Evolutionary conservation across 495 filamentous ascomycete species (phyloP).

Genomic region (Daldinia decipiens): DNA sequence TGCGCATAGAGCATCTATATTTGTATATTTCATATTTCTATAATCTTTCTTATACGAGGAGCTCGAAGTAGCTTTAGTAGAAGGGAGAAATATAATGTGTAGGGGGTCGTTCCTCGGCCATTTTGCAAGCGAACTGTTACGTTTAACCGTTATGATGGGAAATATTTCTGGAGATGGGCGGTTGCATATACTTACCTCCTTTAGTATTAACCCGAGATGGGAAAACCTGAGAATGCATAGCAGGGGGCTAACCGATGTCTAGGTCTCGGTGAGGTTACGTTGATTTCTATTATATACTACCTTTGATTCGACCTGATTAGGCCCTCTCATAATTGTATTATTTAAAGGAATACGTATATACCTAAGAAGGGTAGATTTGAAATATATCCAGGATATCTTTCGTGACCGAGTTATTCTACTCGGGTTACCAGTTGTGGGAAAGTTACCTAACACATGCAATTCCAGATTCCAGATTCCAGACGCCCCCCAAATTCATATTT

Average conservation of each 20-base stretch:
- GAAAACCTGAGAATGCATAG: slow-evolving; percentile 20
- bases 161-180: not conserved
- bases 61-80: not conserved
- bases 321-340: not conserved
- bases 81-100: not conserved
- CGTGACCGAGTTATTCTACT: not conserved
- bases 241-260: slow-evolving; percentile 9
- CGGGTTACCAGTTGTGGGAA: slow-evolving; percentile 23
- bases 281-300: not conserved
- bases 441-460: slow-evolving; percentile 6
- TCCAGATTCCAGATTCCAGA: not conserved
- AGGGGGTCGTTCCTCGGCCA: not conserved
- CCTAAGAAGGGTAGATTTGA: no score
- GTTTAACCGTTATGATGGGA: slow-evolving; percentile 29
- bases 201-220: slow-evolving; percentile 26
- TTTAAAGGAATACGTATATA: no score
- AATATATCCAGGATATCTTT: not conserved
- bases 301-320: not conserved
- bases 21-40: not conserved
- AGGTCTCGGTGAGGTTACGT: slow-evolving; percentile 20
- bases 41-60: not conserved
- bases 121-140: slow-evolving; percentile 2
- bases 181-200: slow-evolving; percentile 27
- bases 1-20: slow-evolving; percentile 19
- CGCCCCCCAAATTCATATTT: slow-evolving; percentile 8